A percentile compares a stretch with the other conserved stretches of the same genome.
phyloP scores from a whole-genome alignment of 495 filamentous ascomycete genomes.

The Talaromyces wortmannii region DNA sequence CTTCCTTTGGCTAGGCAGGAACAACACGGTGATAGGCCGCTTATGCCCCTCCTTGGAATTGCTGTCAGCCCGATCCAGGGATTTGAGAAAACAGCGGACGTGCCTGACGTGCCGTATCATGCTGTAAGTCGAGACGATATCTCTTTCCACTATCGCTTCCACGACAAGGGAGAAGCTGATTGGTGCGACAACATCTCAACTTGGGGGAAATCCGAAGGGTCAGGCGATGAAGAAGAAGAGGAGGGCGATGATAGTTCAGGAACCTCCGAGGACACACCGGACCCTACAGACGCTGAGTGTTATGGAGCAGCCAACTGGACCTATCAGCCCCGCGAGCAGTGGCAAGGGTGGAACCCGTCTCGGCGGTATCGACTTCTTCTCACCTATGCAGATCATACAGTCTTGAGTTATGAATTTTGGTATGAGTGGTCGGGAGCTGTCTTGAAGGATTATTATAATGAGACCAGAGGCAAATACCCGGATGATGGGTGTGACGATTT shows the following conservation, averaged over 20 bases:
- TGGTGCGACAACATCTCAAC: background rate
- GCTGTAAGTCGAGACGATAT: slow-evolving; percentile 17
- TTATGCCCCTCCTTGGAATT: slow-evolving; percentile 44
- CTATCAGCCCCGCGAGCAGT: slow-evolving; percentile 30
- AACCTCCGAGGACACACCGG: background rate
- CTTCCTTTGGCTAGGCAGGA: slow-evolving; percentile 47
- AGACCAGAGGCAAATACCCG: background rate
- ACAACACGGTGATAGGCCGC: slow-evolving; percentile 28
- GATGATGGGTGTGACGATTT: background rate
- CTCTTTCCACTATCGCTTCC: slow-evolving; percentile 24
- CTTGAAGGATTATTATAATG: background rate
- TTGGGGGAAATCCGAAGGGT: background rate
- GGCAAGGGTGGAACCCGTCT: slow-evolving; percentile 32
- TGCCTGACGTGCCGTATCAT: slow-evolving; percentile 25
- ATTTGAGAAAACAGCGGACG: slow-evolving; percentile 32
- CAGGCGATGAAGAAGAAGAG: background rate
- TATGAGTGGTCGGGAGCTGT: slow-evolving; percentile 21
- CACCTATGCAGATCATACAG: slow-evolving; percentile 65
- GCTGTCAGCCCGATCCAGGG: slow-evolving; percentile 59
- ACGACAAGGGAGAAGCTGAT: slow-evolving; percentile 11
- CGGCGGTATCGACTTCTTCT: slow-evolving; percentile 65
- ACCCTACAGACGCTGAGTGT: slow-evolving; percentile 27
- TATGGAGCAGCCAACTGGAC: slow-evolving; percentile 30
- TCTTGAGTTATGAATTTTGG: slow-evolving; percentile 78
- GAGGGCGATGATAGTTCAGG: background rate